These are phyloP conservation scores for Leccinum truebloodii DNA, from an alignment of 768 basidiomycete species.

Conservation along the genomic window DNA sequence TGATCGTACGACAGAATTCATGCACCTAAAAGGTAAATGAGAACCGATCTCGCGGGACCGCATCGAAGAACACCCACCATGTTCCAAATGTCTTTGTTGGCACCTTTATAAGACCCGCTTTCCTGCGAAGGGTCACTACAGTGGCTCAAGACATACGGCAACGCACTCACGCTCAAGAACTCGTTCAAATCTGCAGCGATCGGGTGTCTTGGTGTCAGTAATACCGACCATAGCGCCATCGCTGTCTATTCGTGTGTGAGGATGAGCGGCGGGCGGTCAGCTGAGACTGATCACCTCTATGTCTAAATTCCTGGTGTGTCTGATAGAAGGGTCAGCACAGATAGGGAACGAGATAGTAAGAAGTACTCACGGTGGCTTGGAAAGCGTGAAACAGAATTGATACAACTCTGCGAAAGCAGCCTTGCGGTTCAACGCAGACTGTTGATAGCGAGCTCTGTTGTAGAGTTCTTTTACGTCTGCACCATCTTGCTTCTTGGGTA, in stretches of 20 bases:
- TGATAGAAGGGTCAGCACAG: conserved; percentile 28
- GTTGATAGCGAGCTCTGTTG: conserved; percentile 50
- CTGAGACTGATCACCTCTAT: conserved; percentile 62
- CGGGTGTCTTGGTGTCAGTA: conserved; percentile 66
- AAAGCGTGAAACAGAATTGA: conserved; percentile 65
- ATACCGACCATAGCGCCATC: conserved; percentile 72
- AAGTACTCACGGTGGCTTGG: conserved; percentile 66
- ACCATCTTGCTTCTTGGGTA: conserved; percentile 36
- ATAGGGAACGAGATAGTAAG: neutral
- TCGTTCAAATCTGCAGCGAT: conserved; percentile 63
- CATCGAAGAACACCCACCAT: conserved; percentile 54
- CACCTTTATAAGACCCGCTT: conserved; percentile 65
- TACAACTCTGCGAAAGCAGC: conserved; percentile 67
- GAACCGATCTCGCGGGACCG: neutral
- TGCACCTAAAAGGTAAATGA: conserved; percentile 50
- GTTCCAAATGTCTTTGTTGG: conserved; percentile 83
- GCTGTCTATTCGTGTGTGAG: conserved; percentile 51
- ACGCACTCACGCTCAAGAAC: conserved; percentile 59
- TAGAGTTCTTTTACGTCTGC: conserved; percentile 45
- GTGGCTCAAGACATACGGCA: neutral
- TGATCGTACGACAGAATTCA: conserved; percentile 71
- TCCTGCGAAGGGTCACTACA: conserved; percentile 29
- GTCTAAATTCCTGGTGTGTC: conserved; percentile 74
- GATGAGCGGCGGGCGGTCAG: neutral
- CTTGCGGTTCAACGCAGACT: conserved; percentile 49